Conservation (phyloP, 192 early-diverging fungal genomes). For the Rhizophagus clarus region DNA sequence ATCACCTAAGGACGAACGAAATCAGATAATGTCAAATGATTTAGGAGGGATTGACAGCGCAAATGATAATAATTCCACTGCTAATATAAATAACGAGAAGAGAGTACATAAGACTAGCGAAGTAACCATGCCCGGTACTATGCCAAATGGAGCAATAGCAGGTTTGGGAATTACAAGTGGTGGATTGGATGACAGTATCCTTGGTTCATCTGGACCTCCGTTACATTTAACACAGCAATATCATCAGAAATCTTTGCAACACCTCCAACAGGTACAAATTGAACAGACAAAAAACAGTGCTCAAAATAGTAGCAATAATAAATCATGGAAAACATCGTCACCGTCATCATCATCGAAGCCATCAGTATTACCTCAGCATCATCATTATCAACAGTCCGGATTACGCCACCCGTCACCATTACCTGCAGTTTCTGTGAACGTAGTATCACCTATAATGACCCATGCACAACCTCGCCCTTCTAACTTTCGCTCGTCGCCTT, state of each 20-base stretch:
- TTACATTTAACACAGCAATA: conserved; percentile 22
- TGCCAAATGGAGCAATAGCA: conserved; percentile 1
- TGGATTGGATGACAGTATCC: conserved; percentile 4
- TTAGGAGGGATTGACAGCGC: not conserved
- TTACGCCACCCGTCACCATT: conserved; percentile 14
- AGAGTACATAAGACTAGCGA: not conserved
- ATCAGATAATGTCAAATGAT: not conserved
- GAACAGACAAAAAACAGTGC: not conserved
- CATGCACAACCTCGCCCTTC: not conserved
- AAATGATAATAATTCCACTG: not conserved
- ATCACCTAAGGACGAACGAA: not conserved
- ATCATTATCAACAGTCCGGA: conserved; percentile 12
- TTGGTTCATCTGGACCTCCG: not conserved
- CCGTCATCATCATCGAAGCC: not conserved
- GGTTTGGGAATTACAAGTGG: no score
- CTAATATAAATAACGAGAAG: not conserved
- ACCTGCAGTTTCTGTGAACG: conserved; percentile 17
- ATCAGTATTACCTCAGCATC: not conserved
- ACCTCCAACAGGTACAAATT: conserved; percentile 5
- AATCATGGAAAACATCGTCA: conserved; percentile 9
- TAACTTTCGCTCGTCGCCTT: not conserved
- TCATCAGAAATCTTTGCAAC: conserved; percentile 1
- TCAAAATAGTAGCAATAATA: not conserved
- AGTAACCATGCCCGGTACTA: conserved; percentile 6
- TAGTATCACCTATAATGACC: not conserved